phyloP scores from a whole-genome alignment of 1,284 basidiomycete species.

The Pterulicium gracile region DNA sequence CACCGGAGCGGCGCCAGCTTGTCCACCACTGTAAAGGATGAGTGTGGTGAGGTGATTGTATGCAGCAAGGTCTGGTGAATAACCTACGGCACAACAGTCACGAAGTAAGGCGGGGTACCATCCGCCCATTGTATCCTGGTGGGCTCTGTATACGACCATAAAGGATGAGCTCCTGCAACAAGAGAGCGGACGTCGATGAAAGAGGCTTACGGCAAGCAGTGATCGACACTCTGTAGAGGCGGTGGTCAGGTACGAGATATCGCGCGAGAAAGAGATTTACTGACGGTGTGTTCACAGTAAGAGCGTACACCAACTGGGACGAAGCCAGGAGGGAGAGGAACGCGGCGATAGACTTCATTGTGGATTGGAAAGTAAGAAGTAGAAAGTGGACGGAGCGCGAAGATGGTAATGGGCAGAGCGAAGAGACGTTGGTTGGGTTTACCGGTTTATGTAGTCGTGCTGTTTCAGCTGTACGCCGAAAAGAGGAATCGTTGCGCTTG shows the following conservation, averaged over 20 bases:
- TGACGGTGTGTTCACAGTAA: constrained; percentile 65
- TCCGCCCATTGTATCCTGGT: constrained; percentile 43
- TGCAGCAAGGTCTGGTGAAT: constrained; percentile 11
- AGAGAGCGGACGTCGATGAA: constrained; percentile 2
- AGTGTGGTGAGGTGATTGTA: not conserved
- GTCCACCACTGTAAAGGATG: constrained; percentile 31
- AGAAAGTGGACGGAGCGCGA: too few relatives aligned
- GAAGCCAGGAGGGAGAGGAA: not conserved
- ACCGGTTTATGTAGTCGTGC: too few relatives aligned
- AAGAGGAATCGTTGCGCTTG: too few relatives aligned
- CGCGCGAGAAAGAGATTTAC: constrained; percentile 15
- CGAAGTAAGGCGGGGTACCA: constrained; percentile 51
- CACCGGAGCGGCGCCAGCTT: constrained; percentile 43
- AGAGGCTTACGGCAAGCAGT: constrained; percentile 43
- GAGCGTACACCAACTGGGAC: constrained; percentile 15
- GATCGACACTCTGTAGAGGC: constrained; percentile 23
- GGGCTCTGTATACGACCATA: constrained; percentile 34
- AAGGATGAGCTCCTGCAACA: not conserved
- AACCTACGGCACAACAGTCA: constrained; percentile 55
- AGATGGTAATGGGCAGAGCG: too few relatives aligned
- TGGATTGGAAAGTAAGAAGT: too few relatives aligned
- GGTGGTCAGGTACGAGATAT: constrained; percentile 3
- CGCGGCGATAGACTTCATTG: not conserved
- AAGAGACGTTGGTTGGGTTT: too few relatives aligned
- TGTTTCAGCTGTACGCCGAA: too few relatives aligned